A percentile compares a stretch with the other conserved stretches of the same genome.
These are phyloP conservation scores for Rhizopus microsporus DNA, from an alignment of 371 early-diverging fungal genomes.

Conservation along the genomic window DNA sequence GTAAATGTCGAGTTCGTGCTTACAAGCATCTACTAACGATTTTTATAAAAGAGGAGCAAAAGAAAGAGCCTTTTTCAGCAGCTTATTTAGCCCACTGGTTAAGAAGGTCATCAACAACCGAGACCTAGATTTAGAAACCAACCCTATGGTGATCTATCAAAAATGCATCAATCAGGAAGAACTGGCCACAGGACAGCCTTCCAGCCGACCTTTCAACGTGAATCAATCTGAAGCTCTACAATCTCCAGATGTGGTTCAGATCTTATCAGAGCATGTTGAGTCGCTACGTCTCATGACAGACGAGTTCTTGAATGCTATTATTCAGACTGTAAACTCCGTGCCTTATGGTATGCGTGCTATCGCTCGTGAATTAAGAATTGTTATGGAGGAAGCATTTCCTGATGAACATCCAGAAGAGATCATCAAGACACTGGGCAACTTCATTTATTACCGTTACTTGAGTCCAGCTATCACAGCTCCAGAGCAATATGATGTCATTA, in stretches of 20 bases:
- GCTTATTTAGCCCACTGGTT: slow-evolving; percentile 80
- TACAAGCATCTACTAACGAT: not conserved
- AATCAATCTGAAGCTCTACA: slow-evolving; percentile 80
- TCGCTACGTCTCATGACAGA: slow-evolving; percentile 79
- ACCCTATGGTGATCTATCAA: slow-evolving; percentile 91
- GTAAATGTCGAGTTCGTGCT: slow-evolving; percentile 15
- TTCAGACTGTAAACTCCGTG: slow-evolving; percentile 76
- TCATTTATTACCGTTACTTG: slow-evolving; percentile 96
- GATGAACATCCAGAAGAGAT: slow-evolving; percentile 77
- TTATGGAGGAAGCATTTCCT: slow-evolving; percentile 84
- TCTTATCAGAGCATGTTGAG: slow-evolving; percentile 72
- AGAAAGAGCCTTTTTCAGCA: slow-evolving; percentile 89
- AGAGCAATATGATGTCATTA: slow-evolving; percentile 93
- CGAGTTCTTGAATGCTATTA: slow-evolving; percentile 81
- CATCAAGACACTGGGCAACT: slow-evolving; percentile 86
- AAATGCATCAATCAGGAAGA: slow-evolving; percentile 89
- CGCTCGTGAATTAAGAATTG: slow-evolving; percentile 84
- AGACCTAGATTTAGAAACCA: slow-evolving; percentile 86
- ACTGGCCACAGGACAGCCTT: slow-evolving; percentile 81
- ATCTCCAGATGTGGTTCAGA: slow-evolving; percentile 82
- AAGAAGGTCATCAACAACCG: slow-evolving; percentile 73
- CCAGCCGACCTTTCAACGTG: slow-evolving; percentile 76
- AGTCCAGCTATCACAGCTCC: slow-evolving; percentile 98
- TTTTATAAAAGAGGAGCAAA: slow-evolving; percentile 82
- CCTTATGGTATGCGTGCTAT: slow-evolving; percentile 96